These are phyloP conservation scores for Cryptosporidium viatorum DNA, from an alignment of 169 alveolate species.

Conservation along the genomic window DNA sequence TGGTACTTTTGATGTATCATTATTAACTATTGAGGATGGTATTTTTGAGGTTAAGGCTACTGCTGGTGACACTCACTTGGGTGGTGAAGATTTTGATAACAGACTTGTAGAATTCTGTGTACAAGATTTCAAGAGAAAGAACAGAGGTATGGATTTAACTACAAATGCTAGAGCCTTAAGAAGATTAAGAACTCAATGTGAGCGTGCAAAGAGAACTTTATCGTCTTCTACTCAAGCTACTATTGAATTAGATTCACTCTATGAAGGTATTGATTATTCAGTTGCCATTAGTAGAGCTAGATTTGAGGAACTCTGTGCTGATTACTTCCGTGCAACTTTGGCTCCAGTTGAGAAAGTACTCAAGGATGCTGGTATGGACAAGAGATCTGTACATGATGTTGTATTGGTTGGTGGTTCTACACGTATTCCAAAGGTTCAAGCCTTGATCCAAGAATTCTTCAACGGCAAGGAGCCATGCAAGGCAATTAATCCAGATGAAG, in stretches of 20 bases:
- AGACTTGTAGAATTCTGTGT: slow-evolving; percentile 96
- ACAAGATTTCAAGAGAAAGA: slow-evolving; percentile 92
- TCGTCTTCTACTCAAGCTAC: slow-evolving; percentile 91
- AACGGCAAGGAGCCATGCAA: slow-evolving; percentile 92
- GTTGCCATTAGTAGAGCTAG: slow-evolving; percentile 91
- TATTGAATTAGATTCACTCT: slow-evolving; percentile 88
- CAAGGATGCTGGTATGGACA: slow-evolving; percentile 88
- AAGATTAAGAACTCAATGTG: slow-evolving; percentile 97
- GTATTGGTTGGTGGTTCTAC: slow-evolving; percentile 97
- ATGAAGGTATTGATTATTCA: slow-evolving; percentile 89
- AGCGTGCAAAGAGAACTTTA: slow-evolving; percentile 96
- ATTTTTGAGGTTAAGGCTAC: slow-evolving; percentile 98
- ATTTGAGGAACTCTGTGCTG: slow-evolving; percentile 92
- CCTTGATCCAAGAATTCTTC: slow-evolving; percentile 92
- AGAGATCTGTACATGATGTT: slow-evolving; percentile 93
- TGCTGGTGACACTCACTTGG: slow-evolving; percentile 99
- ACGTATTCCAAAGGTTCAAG: slow-evolving; percentile 94
- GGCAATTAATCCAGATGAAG: slow-evolving; percentile 95
- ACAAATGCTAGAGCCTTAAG: slow-evolving; percentile 95
- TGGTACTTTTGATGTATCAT: slow-evolving; percentile 99
- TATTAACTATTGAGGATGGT: slow-evolving; percentile 97
- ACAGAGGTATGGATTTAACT: slow-evolving; percentile 91
- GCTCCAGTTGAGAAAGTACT: slow-evolving; percentile 91
- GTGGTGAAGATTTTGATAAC: slow-evolving; percentile 98
- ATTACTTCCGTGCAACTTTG: slow-evolving; percentile 88